Percentiles rank a stretch among this genome's conserved stretches.
phyloP scores from a whole-genome alignment of 2,329 filamentous ascomycete species.

The Paraphaeosphaeria sporulosa region DNA sequence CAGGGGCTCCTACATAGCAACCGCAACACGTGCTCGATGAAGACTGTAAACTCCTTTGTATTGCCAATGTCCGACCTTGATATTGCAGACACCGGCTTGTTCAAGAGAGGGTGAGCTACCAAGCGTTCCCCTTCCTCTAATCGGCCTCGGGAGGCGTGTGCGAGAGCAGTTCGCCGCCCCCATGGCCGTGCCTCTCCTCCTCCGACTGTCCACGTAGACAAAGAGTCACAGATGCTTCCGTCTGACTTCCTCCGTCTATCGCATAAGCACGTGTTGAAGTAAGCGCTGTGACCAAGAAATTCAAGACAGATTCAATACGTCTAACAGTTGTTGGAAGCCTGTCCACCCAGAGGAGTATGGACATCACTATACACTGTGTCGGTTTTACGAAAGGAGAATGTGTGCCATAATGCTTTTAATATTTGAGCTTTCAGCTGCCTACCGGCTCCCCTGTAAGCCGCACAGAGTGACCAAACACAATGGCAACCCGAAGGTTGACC shows the following conservation, averaged over 20 bases:
- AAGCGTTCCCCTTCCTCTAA: background rate
- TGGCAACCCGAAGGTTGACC: background rate
- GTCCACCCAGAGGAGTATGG: background rate
- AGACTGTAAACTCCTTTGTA: background rate
- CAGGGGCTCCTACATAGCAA: background rate
- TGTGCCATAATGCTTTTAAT: background rate
- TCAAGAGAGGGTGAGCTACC: background rate
- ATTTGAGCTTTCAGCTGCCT: constrained; percentile 5
- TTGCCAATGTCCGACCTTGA: background rate
- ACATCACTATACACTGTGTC: background rate
- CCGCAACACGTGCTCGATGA: background rate
- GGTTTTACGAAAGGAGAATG: background rate
- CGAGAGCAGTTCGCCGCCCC: background rate
- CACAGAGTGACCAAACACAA: background rate
- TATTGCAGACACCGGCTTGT: background rate
- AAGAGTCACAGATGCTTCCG: background rate
- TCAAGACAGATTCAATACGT: background rate
- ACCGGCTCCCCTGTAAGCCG: background rate
- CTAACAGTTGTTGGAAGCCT: background rate
- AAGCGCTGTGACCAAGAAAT: background rate
- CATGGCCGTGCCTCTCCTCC: background rate
- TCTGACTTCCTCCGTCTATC: background rate
- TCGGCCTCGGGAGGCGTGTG: background rate
- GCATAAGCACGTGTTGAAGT: background rate
- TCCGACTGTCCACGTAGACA: background rate